Percentiles rank a stretch among this genome's conserved stretches.
These are phyloP conservation scores for Helicocarpus griseus DNA, from an alignment of 2,329 filamentous ascomycete species.

Conservation along the genomic window DNA sequence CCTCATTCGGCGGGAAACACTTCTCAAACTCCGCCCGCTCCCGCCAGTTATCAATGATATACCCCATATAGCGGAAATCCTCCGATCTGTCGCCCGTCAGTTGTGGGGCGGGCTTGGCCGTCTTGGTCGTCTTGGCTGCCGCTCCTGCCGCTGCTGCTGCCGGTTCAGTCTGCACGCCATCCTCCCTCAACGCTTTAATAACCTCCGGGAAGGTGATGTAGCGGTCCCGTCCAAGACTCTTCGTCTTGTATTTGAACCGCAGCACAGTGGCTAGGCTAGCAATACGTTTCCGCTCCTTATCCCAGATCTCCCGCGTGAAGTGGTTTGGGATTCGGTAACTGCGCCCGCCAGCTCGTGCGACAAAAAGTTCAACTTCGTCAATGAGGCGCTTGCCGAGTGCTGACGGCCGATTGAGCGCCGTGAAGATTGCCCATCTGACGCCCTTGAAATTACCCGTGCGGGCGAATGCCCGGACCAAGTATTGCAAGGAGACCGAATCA, in stretches of 20 bases:
- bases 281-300: background rate
- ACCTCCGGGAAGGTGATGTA: background rate
- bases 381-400: constrained; percentile 23
- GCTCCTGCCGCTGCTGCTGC: background rate
- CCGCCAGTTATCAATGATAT: constrained; percentile 13
- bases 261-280: background rate
- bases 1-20: constrained; percentile 5
- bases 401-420: constrained; percentile 25
- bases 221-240: background rate
- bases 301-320: background rate
- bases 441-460: constrained; percentile 22
- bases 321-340: background rate
- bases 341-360: constrained; percentile 14
- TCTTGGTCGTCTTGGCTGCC: no score
- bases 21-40: constrained; percentile 17
- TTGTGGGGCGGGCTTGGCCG: no score
- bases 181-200: background rate
- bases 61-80: constrained; percentile 4
- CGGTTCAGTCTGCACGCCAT: background rate
- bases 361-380: constrained; percentile 23
- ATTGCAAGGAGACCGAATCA: constrained; percentile 29
- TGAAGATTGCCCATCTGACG: constrained; percentile 32
- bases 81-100: background rate
- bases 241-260: background rate
- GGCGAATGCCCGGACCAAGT: constrained; percentile 28